Conservation (phyloP, 2,329 filamentous ascomycete species). For the Hysterium pulicare region DNA sequence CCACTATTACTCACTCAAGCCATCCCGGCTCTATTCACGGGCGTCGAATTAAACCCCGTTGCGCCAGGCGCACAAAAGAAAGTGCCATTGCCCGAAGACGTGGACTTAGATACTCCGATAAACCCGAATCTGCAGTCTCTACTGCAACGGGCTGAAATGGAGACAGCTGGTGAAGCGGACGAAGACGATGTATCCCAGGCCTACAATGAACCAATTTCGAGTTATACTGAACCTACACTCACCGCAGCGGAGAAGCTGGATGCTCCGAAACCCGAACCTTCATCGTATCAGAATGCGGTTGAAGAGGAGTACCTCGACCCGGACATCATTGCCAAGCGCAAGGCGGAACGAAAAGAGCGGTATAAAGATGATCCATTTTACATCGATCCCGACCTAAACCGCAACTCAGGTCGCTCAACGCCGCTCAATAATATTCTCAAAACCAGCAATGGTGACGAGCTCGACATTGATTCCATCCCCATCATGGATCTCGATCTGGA, state of each 20-base stretch:
- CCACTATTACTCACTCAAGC: conserved; percentile 86
- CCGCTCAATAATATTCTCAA: conserved; percentile 72
- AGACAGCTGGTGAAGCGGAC: conserved; percentile 38
- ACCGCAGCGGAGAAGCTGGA: conserved; percentile 46
- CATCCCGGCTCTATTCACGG: conserved; percentile 81
- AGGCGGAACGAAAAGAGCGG: conserved; percentile 73
- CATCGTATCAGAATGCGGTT: conserved; percentile 45
- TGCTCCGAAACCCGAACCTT: conserved; percentile 29
- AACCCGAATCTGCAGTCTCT: conserved; percentile 69
- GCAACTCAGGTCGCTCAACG: conserved; percentile 62
- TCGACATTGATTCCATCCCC: conserved; percentile 93
- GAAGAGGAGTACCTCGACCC: conserved; percentile 61
- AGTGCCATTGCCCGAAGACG: conserved; percentile 70
- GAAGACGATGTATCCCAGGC: conserved; percentile 46
- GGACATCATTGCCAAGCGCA: conserved; percentile 70
- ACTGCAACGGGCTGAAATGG: conserved; percentile 52
- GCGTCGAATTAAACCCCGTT: conserved; percentile 89
- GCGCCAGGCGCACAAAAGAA: conserved; percentile 78
- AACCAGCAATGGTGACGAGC: conserved; percentile 66
- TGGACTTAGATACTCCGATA: conserved; percentile 80
- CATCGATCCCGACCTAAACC: conserved; percentile 56
- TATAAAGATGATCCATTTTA: conserved; percentile 96
- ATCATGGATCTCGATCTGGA: conserved; percentile 89
- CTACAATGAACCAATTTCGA: conserved; percentile 42
- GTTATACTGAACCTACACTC: conserved; percentile 16